Evolutionary conservation across 179 eudicot genomes (phyloP).

Genomic region (Silene coronaria): DNA sequence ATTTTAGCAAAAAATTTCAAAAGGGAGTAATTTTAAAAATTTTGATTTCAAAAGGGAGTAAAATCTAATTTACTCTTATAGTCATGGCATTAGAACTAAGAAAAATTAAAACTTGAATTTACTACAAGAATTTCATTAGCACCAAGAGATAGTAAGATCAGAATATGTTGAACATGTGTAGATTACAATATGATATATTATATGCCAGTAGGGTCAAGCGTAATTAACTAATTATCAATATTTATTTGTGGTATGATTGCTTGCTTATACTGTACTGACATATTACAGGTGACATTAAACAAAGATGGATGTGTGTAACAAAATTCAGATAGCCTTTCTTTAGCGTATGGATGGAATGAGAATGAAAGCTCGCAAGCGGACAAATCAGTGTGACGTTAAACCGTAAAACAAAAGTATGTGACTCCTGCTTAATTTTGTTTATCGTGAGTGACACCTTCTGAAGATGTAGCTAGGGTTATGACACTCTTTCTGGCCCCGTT

Average conservation of each 20-base stretch:
- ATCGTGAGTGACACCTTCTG: conserved; percentile 5
- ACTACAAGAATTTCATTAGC: conserved; percentile 14
- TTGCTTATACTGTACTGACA: conserved; percentile 18
- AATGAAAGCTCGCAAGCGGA: conserved; percentile 16
- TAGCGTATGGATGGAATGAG: conserved; percentile 21
- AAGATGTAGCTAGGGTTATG: neutral
- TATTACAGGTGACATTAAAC: conserved; percentile 18
- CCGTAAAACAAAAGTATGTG: conserved; percentile 7
- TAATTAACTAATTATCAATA: conserved; percentile 24
- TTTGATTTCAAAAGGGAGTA: too few relatives aligned
- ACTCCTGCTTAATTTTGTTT: conserved; percentile 15
- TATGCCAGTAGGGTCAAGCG: conserved; percentile 13
- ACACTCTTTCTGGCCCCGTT: neutral
- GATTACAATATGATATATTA: conserved; percentile 18
- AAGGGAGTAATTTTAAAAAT: too few relatives aligned
- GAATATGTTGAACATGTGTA: conserved; percentile 15
- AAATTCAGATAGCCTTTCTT: conserved; percentile 21
- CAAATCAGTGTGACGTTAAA: conserved; percentile 21
- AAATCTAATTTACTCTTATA: too few relatives aligned
- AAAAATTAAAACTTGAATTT: conserved; percentile 7
- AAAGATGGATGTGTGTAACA: conserved; percentile 15
- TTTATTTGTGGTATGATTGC: conserved; percentile 25
- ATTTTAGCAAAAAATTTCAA: too few relatives aligned
- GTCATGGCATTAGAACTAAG: conserved; percentile 18
- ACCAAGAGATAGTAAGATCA: conserved; percentile 10